Evolutionary conservation across 2,329 filamentous ascomycete genomes (phyloP).

Genomic region (Cladosporium sp.): DNA sequence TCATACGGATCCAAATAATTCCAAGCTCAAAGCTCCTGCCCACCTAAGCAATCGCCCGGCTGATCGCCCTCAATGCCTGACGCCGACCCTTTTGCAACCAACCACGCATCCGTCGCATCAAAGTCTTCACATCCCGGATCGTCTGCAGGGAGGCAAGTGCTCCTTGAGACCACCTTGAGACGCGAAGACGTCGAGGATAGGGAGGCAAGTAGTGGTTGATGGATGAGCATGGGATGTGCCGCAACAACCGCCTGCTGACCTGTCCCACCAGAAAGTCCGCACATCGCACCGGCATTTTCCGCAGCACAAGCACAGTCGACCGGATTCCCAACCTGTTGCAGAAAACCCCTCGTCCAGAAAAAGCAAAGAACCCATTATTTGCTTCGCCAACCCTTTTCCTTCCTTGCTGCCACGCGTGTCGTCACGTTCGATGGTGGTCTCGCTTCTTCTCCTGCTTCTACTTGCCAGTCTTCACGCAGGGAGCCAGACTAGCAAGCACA

Average conservation of each 20-base stretch:
- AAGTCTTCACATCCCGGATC: conserved; percentile 6
- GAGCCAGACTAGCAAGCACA: too few species aligned
- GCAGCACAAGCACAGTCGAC: too few species aligned
- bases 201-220: neutral
- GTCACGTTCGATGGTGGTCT: too few species aligned
- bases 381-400: too few species aligned
- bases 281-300: too few species aligned
- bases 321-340: too few species aligned
- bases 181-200: neutral
- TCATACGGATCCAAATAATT: conserved; percentile 4
- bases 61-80: conserved; percentile 7
- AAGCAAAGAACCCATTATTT: too few species aligned
- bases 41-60: neutral
- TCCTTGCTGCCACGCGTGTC: too few species aligned
- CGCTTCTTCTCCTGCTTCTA: too few species aligned
- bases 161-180: neutral
- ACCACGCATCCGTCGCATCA: neutral
- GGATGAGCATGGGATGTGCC: neutral
- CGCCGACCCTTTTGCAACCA: neutral
- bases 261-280: too few species aligned
- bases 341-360: too few species aligned
- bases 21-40: conserved; percentile 4
- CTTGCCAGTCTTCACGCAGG: neutral
- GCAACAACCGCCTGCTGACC: neutral
- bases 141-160: neutral